These are phyloP conservation scores for Mycosphaerelloides madeirae DNA, from an alignment of 2,329 filamentous ascomycete species.

Conservation along the genomic window DNA sequence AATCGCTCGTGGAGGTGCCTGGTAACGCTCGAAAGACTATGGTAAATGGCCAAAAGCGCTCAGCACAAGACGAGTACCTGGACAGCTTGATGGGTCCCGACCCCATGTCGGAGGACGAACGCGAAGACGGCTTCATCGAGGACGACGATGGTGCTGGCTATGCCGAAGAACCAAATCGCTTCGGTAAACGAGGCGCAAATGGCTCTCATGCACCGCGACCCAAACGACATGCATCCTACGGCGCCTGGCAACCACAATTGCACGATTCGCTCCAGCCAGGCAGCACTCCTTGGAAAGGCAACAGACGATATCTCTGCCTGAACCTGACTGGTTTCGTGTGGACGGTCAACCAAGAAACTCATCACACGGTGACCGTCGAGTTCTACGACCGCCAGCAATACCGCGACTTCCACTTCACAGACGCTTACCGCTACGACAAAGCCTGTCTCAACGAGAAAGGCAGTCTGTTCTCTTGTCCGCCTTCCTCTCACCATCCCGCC, in stretches of 20 bases:
- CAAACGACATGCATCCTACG: conserved; percentile 51
- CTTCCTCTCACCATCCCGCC: conserved; percentile 61
- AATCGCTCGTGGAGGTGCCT: conserved; percentile 66
- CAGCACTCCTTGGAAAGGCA: conserved; percentile 91
- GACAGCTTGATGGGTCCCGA: conserved; percentile 72
- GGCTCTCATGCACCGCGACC: conserved; percentile 37
- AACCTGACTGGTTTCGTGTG: conserved; percentile 93
- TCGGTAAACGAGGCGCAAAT: conserved; percentile 54
- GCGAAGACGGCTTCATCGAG: conserved; percentile 72
- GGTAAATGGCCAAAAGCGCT: conserved; percentile 51
- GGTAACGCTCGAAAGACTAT: conserved; percentile 58
- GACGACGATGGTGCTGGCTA: conserved; percentile 96
- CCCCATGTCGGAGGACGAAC: conserved; percentile 53
- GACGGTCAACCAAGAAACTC: conserved; percentile 91
- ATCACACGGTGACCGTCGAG: conserved; percentile 86
- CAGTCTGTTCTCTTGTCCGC: conserved; percentile 76
- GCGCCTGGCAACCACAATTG: conserved; percentile 57
- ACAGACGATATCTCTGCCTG: conserved; percentile 86
- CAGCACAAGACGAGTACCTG: conserved; percentile 64
- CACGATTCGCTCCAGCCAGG: conserved; percentile 90
- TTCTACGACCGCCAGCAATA: conserved; percentile 94
- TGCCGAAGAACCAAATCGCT: conserved; percentile 58
- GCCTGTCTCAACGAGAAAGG: conserved; percentile 84
- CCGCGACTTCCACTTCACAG: conserved; percentile 94
- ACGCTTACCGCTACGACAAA: conserved; percentile 93